Evolutionary conservation across 2,329 filamentous ascomycete genomes (phyloP).

Genomic region (Graphium sp.): DNA sequence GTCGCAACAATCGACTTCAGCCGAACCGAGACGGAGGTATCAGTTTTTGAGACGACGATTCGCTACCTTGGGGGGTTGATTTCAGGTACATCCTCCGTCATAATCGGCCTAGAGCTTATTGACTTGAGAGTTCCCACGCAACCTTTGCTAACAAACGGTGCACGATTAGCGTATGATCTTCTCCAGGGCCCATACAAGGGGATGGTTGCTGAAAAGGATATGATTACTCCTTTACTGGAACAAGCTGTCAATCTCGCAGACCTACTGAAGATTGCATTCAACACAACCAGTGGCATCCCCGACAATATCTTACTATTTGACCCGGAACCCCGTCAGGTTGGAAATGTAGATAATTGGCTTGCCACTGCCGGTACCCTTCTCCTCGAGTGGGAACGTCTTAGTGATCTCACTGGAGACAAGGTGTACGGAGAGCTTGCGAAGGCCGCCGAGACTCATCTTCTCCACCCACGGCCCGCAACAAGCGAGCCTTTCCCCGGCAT

Average conservation of each 20-base stretch:
- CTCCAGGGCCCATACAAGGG: slow-evolving; percentile 46
- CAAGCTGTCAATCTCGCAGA: slow-evolving; percentile 58
- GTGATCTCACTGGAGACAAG: slow-evolving; percentile 52
- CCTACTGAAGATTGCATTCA: slow-evolving; percentile 59
- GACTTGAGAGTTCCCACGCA: neutral
- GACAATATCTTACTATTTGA: slow-evolving; percentile 49
- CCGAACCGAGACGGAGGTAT: slow-evolving; percentile 32
- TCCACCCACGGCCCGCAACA: slow-evolving; percentile 42
- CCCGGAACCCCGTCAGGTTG: slow-evolving; percentile 27
- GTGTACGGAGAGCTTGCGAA: slow-evolving; percentile 52
- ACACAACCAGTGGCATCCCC: slow-evolving; percentile 60
- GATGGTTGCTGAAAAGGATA: slow-evolving; percentile 22
- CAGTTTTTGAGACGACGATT: slow-evolving; percentile 81
- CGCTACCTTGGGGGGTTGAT: slow-evolving; percentile 71
- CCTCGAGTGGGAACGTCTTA: slow-evolving; percentile 70
- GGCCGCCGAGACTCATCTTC: slow-evolving; percentile 51
- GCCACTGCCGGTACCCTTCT: slow-evolving; percentile 65
- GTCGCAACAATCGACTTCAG: slow-evolving; percentile 55
- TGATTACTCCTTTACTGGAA: slow-evolving; percentile 41
- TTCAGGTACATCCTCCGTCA: slow-evolving; percentile 30
- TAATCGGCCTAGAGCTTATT: neutral
- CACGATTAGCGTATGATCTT: slow-evolving; percentile 43
- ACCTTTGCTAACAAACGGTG: neutral
- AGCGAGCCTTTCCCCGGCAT: slow-evolving; percentile 63
- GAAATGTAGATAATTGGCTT: slow-evolving; percentile 46